Base-by-base conservation (phyloP, 441 rosid genomes). In the Hura crepitans region DNA sequence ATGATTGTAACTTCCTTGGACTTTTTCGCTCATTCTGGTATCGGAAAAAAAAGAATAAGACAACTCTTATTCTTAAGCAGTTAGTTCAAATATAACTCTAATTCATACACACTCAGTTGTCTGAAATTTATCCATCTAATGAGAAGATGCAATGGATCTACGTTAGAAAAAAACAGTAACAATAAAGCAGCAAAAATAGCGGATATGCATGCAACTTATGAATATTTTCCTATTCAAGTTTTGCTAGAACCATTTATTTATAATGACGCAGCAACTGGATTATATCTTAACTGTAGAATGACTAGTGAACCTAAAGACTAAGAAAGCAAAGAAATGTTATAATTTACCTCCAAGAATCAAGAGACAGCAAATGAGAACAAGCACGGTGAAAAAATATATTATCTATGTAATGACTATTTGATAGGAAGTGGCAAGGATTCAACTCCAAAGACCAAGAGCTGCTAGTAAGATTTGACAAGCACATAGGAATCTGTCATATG, bases 1-100 rank as follows among this genome's bases (percentile, higher is more conserved):
- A 60, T 54, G 81, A 69, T 60, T 75, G 68, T 51, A 83, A 73
- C 74, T 72, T 84, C 65, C 78, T 73, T 59, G 66, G 74, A 74
- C 56, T 75, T 65, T 67, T 77, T 49, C 77, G 77, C 63, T 30
- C 76, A 68, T 66, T 79, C 84, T 83, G 84, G 66, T 46, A 72
- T 80, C 42, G 68, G 42, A 67, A 72, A 74, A 2, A n/a, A 20
- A 54, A 53, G 14, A 37, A 51, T 42, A 33, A 60, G 65, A 69
- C 60, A 49, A 58, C 18, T 69, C 27, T n/a, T 15, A 22, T 35
- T 22, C 50, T 43, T 10, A 27, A 20, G 23, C 27, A 0, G 6
- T 13, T 59, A 30, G 68, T 12, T n/a, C n/a, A n/a, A n/a, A n/a
- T n/a, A n/a, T n/a, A n/a, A n/a, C n/a, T n/a, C n/a, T n/a, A n/a